These are phyloP conservation scores for Geotrichum australiense DNA, from an alignment of 1,139 yeast species.

Conservation along the genomic window DNA sequence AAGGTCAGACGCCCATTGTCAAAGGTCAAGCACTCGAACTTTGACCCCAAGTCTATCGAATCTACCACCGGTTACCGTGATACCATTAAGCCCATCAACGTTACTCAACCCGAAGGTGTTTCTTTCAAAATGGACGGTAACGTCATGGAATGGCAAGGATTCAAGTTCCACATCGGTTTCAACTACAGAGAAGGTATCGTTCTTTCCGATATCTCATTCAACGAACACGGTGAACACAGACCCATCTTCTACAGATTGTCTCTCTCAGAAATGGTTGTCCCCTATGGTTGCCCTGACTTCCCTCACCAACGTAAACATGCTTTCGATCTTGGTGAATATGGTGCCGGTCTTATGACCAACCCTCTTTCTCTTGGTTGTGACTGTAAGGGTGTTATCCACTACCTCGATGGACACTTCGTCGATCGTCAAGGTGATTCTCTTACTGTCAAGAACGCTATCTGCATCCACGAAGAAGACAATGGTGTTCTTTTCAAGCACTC, in stretches of 20 bases:
- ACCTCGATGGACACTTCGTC: conserved; percentile 67
- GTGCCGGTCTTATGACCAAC: conserved; percentile 80
- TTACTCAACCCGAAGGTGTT: conserved; percentile 77
- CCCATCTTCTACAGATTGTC: conserved; percentile 74
- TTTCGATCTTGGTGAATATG: conserved; percentile 79
- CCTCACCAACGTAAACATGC: conserved; percentile 85
- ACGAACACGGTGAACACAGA: conserved; percentile 65
- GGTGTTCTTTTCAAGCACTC: conserved; percentile 75
- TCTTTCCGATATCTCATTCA: conserved; percentile 61
- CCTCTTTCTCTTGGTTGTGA: conserved; percentile 75
- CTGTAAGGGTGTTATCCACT: conserved; percentile 78
- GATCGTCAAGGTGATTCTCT: conserved; percentile 61
- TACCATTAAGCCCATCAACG: conserved; percentile 55
- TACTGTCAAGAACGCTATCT: conserved; percentile 67
- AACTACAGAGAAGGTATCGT: conserved; percentile 83
- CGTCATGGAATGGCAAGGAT: conserved; percentile 70
- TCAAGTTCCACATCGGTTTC: conserved; percentile 70
- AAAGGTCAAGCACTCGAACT: conserved; percentile 58
- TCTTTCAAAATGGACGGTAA: conserved; percentile 65
- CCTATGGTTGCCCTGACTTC: conserved; percentile 71
- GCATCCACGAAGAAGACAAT: conserved; percentile 82
- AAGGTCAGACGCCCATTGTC: conserved; percentile 66
- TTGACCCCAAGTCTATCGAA: conserved; percentile 57
- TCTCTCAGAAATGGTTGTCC: conserved; percentile 76
- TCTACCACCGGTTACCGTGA: conserved; percentile 57